phyloP scores from a whole-genome alignment of 768 basidiomycete species.

The Tulasnella calospora region DNA sequence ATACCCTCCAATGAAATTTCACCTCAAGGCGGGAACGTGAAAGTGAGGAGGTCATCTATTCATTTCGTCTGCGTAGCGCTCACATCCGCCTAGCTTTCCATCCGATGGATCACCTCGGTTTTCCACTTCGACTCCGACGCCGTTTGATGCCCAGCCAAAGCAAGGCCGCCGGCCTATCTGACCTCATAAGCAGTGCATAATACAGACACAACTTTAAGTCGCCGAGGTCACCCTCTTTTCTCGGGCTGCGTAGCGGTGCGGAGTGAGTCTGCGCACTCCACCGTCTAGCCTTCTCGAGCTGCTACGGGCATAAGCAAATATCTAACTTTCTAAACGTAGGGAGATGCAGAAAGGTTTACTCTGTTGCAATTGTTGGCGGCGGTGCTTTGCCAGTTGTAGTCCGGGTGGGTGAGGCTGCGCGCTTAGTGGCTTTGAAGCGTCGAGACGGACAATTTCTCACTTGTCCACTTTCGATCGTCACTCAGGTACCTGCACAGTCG shows the following conservation, averaged over 20 bases:
- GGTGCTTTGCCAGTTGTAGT: neutral
- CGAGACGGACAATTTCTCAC: neutral
- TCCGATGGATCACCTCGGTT: too few species aligned
- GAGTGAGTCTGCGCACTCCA: neutral
- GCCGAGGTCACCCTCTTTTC: too few species aligned
- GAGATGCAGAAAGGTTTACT: neutral
- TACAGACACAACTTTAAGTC: too few species aligned
- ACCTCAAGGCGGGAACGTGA: neutral
- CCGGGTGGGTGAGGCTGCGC: neutral
- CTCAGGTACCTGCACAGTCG: neutral
- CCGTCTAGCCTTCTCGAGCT: neutral
- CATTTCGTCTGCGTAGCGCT: too few species aligned
- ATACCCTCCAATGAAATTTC: too few species aligned
- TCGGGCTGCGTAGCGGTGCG: neutral
- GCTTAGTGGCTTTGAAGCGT: neutral
- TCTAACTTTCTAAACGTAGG: neutral
- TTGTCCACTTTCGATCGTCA: neutral
- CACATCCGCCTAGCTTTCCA: too few species aligned
- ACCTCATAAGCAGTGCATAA: too few species aligned
- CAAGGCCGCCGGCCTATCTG: too few species aligned
- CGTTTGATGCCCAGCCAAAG: too few species aligned
- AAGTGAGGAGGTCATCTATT: neutral
- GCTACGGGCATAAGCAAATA: neutral
- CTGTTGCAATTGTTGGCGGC: neutral
- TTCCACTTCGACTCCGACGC: too few species aligned